phyloP scores from a whole-genome alignment of 148 eudicot species.

The Fallopia convolvulus region DNA sequence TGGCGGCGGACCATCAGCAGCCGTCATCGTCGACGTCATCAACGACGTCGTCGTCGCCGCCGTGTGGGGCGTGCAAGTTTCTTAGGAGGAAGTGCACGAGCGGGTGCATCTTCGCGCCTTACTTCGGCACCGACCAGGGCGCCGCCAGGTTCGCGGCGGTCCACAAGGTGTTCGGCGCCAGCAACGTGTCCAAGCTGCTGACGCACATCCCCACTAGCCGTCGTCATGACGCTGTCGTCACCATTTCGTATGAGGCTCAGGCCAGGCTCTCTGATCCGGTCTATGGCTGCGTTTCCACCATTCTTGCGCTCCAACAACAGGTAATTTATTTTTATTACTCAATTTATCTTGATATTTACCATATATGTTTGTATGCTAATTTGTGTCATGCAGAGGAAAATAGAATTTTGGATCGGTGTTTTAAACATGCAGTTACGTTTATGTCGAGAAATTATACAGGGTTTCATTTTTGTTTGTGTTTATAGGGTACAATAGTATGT shows the following conservation, averaged over 20 bases:
- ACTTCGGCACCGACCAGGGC: slow-evolving; percentile 53
- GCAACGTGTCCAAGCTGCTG: slow-evolving; percentile 54
- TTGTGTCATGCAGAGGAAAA: neutral
- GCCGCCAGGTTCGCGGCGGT: slow-evolving; percentile 60
- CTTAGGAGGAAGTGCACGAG: slow-evolving; percentile 48
- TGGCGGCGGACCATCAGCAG: neutral
- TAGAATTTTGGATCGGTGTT: too few relatives aligned
- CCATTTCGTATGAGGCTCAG: slow-evolving; percentile 58
- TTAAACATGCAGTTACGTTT: too few relatives aligned
- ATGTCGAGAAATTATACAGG: too few relatives aligned
- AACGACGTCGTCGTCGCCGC: slow-evolving; percentile 12
- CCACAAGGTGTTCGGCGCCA: slow-evolving; percentile 60
- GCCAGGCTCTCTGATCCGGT: slow-evolving; percentile 57
- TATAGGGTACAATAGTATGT: neutral
- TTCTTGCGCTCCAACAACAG: slow-evolving; percentile 54
- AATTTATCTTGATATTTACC: neutral
- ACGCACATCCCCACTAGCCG: slow-evolving; percentile 41
- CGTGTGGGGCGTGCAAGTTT: slow-evolving; percentile 61
- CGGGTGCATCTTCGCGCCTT: slow-evolving; percentile 54
- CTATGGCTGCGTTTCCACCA: slow-evolving; percentile 54
- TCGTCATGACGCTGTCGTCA: slow-evolving; percentile 44
- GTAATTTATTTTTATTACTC: slow-evolving; percentile 8
- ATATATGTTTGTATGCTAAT: neutral
- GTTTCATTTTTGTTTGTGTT: neutral
- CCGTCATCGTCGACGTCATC: neutral